Evolutionary conservation across 2,329 filamentous ascomycete species (phyloP).

Genomic region (Monilinia polystroma): DNA sequence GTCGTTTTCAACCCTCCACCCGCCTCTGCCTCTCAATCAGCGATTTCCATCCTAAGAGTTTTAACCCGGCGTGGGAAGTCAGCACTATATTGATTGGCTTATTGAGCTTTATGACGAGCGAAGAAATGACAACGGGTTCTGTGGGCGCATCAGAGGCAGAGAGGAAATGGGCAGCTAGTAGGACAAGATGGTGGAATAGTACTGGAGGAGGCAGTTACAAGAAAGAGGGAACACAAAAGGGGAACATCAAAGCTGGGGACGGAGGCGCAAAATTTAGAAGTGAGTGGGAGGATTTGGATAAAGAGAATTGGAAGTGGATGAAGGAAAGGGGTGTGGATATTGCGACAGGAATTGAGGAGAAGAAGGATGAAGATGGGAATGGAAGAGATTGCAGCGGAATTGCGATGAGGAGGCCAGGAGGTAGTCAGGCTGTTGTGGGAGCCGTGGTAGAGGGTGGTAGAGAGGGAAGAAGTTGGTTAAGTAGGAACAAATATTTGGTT

Average conservation of each 20-base stretch:
- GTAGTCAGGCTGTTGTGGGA: conserved; percentile 53
- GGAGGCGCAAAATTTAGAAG: conserved; percentile 84
- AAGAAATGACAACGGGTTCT: conserved; percentile 96
- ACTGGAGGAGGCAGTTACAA: conserved; percentile 64
- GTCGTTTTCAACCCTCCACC: conserved; percentile 90
- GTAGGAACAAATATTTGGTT: conserved; percentile 75
- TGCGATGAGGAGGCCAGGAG: conserved; percentile 61
- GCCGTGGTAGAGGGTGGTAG: conserved; percentile 76
- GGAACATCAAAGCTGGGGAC: conserved; percentile 86
- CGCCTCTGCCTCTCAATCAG: conserved; percentile 93
- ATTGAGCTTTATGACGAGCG: conserved; percentile 95
- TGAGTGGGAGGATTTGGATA: conserved; percentile 88
- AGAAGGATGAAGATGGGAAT: conserved; percentile 51
- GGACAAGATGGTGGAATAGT: conserved; percentile 93
- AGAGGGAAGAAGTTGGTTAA: conserved; percentile 78
- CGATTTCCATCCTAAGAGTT: conserved; percentile 96
- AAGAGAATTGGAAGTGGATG: conserved; percentile 92
- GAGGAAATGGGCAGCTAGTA: conserved; percentile 71
- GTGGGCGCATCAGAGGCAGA: conserved; percentile 75
- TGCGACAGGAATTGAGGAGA: conserved; percentile 63
- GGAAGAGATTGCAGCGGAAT: conserved; percentile 57
- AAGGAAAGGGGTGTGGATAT: conserved; percentile 76
- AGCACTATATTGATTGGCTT: conserved; percentile 93
- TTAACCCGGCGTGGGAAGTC: conserved; percentile 98
- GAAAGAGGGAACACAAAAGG: conserved; percentile 53